Percentiles rank a stretch among this genome's conserved stretches.
phyloP scores from a whole-genome alignment of 306 rosid species.

The Rosa lucieae region DNA sequence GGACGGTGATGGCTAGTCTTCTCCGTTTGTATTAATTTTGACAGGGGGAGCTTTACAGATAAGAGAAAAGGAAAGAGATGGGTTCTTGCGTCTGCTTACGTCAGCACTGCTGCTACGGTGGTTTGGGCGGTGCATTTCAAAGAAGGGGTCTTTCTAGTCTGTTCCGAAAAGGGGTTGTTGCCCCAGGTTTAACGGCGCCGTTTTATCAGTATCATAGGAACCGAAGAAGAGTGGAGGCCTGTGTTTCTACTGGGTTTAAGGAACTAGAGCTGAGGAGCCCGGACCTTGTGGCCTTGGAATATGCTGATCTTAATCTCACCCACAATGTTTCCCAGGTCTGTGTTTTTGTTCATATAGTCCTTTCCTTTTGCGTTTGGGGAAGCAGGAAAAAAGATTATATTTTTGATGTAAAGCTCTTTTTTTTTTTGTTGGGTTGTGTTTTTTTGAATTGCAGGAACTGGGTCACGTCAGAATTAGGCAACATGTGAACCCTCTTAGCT shows the following conservation, averaged over 20 bases:
- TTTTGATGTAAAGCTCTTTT: background rate
- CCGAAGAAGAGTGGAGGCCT: constrained; percentile 20
- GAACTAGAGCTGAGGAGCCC: constrained; percentile 48
- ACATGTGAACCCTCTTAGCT: constrained; percentile 86
- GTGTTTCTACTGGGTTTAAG: constrained; percentile 25
- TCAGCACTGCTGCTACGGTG: background rate
- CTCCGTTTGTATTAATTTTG: background rate
- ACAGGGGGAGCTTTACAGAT: background rate
- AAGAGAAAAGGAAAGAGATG: constrained; percentile 3
- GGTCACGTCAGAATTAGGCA: constrained; percentile 88
- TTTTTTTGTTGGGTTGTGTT: background rate
- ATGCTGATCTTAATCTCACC: constrained; percentile 81
- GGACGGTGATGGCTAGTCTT: background rate
- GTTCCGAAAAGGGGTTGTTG: background rate
- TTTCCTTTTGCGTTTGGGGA: background rate
- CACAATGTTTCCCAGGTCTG: constrained; percentile 35
- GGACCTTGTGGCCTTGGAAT: constrained; percentile 70
- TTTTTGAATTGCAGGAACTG: constrained; percentile 52
- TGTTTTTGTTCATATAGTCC: background rate
- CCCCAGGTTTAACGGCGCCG: background rate
- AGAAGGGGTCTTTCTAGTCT: constrained; percentile 6
- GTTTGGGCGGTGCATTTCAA: background rate
- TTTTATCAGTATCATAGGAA: constrained; percentile 4
- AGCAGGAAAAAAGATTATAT: background rate
- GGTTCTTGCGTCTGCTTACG: constrained; percentile 32